Evolutionary conservation across 306 rosid genomes (phyloP), one percentile per base, ranked within the genome.

Genomic region (Sphenostylis stenocarpa): DNA sequence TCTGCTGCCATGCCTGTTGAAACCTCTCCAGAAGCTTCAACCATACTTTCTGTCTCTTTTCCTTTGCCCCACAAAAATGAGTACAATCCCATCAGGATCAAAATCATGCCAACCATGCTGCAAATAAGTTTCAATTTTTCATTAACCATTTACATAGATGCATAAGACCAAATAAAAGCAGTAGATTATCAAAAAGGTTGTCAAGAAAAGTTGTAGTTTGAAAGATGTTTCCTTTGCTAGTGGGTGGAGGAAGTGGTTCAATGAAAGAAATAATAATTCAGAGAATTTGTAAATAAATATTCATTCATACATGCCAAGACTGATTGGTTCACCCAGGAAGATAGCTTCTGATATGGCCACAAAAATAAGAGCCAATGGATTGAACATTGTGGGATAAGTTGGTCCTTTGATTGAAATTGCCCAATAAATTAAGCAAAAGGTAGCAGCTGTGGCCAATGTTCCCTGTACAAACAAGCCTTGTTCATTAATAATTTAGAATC

Each of bases 301-400:
- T 13, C 87, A 0, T 13, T 57, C 36, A 5, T 84, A 90, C 97
- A 10, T 87, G 77, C 96, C 97, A 26, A 66, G 45, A 80, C 16
- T 82, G 5, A 90, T 49, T 28, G 85, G 80, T 86, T 82, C 89
- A 3, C 88, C 90, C 8, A 93, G 79, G 4, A 90, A 6, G 72
- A 89, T 6, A 31, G 90, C 86, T 79, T 88, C 94, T 23, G 77
- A 78, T 34, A 86, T n/a, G 11, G 93, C 86, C 67, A 93, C 96
- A 69, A 89, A 89, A 75, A 93, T 41, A n/a, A 89, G 87, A 78
- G 92, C 49, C 26, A 93, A 4, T 4, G 97, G 93, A 73, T 90
- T 89, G 84, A 90, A 93, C 90, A 90, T 90, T 23, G 97, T 63
- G 19, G 93, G 94, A 69, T 84, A 93, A 36, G 87, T 84, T 3